These are phyloP conservation scores for Exophiala aquamarina DNA, from an alignment of 2,329 filamentous ascomycete genomes.

Conservation along the genomic window DNA sequence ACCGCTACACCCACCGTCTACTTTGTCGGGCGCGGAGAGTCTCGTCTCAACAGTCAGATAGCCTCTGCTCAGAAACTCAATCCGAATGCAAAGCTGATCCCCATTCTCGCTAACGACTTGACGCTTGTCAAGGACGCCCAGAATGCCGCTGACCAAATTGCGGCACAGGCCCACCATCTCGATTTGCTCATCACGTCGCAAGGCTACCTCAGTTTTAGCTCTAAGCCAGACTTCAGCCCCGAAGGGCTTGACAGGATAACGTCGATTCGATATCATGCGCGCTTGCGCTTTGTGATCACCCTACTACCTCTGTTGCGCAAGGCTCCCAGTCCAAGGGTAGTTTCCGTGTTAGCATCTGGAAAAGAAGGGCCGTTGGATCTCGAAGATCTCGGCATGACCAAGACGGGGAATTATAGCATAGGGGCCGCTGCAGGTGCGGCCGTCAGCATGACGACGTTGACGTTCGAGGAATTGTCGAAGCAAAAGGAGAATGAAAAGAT, in stretches of 20 bases:
- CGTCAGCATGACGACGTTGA: constrained; percentile 52
- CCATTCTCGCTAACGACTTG: constrained; percentile 15
- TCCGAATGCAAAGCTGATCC: constrained; percentile 4
- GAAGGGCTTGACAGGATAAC: constrained; percentile 58
- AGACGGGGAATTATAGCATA: constrained; percentile 33
- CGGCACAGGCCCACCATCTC: constrained; percentile 1
- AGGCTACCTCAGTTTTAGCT: constrained; percentile 14
- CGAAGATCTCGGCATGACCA: constrained; percentile 46
- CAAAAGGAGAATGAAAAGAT: constrained; percentile 42
- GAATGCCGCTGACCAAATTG: constrained; percentile 10
- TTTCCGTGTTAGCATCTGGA: constrained; percentile 56
- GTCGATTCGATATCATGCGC: constrained; percentile 57
- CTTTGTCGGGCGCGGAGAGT: constrained; percentile 12
- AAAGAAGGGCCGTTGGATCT: constrained; percentile 51
- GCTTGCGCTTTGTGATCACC: constrained; percentile 57
- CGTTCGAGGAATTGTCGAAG: constrained; percentile 49
- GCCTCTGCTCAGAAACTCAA: constrained; percentile 11
- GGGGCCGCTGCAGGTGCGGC: constrained; percentile 46
- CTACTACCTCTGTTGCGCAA: constrained; percentile 50
- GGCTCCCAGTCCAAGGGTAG: constrained; percentile 42
- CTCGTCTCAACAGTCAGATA: constrained; percentile 2
- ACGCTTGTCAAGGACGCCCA: constrained; percentile 15
- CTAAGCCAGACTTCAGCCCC: constrained; percentile 46
- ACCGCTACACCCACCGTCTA: constrained; percentile 18
- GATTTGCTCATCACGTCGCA: constrained; percentile 21